Conservation (phyloP, 108 stramenopile species). For the Ochromonas danica region DNA sequence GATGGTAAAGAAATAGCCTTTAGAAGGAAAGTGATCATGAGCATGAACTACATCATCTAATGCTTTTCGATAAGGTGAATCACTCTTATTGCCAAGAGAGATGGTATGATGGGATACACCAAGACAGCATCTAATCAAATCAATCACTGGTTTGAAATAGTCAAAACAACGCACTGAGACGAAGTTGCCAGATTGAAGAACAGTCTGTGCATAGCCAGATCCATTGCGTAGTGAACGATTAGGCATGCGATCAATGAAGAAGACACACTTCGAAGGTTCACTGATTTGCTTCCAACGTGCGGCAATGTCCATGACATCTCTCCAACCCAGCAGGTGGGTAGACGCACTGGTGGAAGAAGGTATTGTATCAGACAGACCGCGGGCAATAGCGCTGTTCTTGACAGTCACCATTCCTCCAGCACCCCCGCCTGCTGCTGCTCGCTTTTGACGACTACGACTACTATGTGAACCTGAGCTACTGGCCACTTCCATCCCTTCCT, state of each 20-base stretch:
- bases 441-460: background rate
- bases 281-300: background rate
- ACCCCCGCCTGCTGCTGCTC: background rate
- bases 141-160: too few relatives aligned
- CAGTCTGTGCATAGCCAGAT: background rate
- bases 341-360: background rate
- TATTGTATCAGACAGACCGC: background rate
- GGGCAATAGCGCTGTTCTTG: too few relatives aligned
- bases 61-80: background rate
- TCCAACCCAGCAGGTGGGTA: background rate
- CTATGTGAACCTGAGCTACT: background rate
- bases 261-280: background rate
- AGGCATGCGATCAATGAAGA: background rate
- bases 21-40: background rate
- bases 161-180: background rate
- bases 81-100: too few relatives aligned
- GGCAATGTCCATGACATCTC: background rate
- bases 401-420: background rate
- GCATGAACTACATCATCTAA: background rate
- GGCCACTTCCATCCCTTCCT: background rate
- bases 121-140: too few relatives aligned
- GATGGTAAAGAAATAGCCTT: too few relatives aligned
- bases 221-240: background rate
- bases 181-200: background rate
- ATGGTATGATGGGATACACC: too few relatives aligned